Percentiles rank a stretch among this genome's conserved stretches.
Conservation (phyloP, 169 alveolate species). For the Amoebophrya sp. region DNA sequence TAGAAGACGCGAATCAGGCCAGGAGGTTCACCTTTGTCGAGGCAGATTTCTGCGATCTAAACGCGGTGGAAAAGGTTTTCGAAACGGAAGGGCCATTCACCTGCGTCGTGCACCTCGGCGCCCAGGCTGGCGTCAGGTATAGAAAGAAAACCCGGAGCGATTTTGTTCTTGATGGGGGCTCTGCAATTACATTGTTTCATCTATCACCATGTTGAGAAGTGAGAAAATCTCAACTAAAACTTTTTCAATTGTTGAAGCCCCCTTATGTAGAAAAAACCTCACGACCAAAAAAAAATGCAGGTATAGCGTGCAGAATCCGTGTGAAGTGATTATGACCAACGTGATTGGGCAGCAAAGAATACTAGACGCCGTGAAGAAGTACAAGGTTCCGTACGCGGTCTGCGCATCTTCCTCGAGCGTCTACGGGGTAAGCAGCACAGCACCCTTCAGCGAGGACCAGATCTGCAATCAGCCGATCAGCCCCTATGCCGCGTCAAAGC, state of each 20-base stretch:
- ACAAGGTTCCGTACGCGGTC: conserved; percentile 1
- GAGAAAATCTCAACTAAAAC: too few species aligned
- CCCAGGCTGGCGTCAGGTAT: conserved; percentile 45
- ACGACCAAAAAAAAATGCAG: neutral
- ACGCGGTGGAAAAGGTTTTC: conserved; percentile 23
- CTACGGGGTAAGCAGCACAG: conserved; percentile 33
- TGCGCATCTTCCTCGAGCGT: conserved; percentile 34
- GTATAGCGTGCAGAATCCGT: neutral
- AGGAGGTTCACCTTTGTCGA: conserved; percentile 14
- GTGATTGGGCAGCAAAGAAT: neutral
- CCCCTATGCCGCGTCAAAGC: conserved; percentile 44
- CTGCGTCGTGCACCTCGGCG: conserved; percentile 43
- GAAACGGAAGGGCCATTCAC: conserved; percentile 8
- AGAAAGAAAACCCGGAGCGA: conserved; percentile 28
- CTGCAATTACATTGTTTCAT: too few species aligned
- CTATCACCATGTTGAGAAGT: too few species aligned
- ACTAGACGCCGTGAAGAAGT: conserved; percentile 8
- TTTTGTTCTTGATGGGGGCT: too few species aligned
- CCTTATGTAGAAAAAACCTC: too few species aligned
- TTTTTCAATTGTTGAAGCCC: too few species aligned
- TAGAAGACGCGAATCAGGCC: too few species aligned
- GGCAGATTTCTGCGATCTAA: neutral
- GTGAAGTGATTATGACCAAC: neutral
- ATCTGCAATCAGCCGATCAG: conserved; percentile 22
- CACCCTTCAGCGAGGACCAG: conserved; percentile 40